Conservation (phyloP, 2,329 filamentous ascomycete genomes). For the Didymella pomorum region DNA sequence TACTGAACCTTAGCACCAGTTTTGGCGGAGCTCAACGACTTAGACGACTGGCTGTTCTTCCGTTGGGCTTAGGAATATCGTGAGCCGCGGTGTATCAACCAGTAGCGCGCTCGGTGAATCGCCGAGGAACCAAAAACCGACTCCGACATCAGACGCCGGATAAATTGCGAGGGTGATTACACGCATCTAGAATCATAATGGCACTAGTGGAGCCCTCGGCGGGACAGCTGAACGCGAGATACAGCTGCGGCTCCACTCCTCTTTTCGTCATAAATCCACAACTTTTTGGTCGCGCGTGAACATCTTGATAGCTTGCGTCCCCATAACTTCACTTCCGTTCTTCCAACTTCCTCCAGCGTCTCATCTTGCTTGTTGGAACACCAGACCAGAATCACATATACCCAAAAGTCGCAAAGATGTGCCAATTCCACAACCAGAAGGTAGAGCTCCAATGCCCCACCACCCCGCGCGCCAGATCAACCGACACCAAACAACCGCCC, state of each 20-base stretch:
- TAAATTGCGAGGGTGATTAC: conserved; percentile 47
- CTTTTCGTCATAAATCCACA: conserved; percentile 36
- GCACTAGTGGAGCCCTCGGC: conserved; percentile 33
- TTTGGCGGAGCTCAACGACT: conserved; percentile 4
- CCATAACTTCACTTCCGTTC: conserved; percentile 16
- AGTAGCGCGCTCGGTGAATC: conserved; percentile 17
- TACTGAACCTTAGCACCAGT: conserved; percentile 4
- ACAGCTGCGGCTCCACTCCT: conserved; percentile 37
- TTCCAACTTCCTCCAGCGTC: neutral
- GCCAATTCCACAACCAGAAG: conserved; percentile 42
- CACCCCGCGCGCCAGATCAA: conserved; percentile 22
- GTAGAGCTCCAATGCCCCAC: conserved; percentile 45
- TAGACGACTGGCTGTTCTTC: conserved; percentile 1
- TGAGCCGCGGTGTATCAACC: conserved; percentile 13
- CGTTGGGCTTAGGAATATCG: conserved; percentile 2
- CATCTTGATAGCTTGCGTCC: conserved; percentile 19
- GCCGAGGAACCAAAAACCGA: conserved; percentile 19
- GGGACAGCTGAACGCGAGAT: conserved; percentile 41
- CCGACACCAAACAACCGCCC: conserved; percentile 19
- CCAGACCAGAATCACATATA: neutral
- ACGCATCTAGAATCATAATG: conserved; percentile 31
- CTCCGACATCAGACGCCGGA: conserved; percentile 37
- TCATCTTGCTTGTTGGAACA: neutral
- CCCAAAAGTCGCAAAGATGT: conserved; percentile 32
- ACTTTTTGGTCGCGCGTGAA: conserved; percentile 31